Percentiles rank a stretch among this genome's conserved stretches.
Evolutionary conservation across 176 grass and related monocot genomes (phyloP).

Genomic region (Canna indica): DNA sequence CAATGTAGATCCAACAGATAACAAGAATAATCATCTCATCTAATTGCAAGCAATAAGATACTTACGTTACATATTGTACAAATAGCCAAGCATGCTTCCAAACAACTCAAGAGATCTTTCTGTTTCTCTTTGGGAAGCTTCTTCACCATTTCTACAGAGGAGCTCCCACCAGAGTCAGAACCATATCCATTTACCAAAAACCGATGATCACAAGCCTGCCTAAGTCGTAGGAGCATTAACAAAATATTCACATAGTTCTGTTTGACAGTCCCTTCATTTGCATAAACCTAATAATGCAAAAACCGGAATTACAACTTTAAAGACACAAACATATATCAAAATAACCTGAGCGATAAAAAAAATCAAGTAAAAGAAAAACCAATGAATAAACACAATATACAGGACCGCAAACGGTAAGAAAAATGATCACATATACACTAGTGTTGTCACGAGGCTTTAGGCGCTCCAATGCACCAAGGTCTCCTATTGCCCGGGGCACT

Average conservation of each 20-base stretch:
- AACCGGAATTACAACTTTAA: background rate
- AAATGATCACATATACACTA: background rate
- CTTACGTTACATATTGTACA: conserved; percentile 91
- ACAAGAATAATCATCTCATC: background rate
- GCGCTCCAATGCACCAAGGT: too few relatives aligned
- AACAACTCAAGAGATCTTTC: conserved; percentile 57
- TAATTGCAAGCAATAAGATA: background rate
- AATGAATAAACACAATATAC: background rate
- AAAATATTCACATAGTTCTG: conserved; percentile 99
- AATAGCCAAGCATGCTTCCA: conserved; percentile 74
- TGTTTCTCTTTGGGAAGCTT: conserved; percentile 67
- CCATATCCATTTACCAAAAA: conserved; percentile 71
- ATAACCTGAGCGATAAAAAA: background rate
- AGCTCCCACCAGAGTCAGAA: conserved; percentile 50
- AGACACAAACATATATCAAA: background rate
- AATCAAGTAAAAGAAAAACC: background rate
- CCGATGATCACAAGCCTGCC: conserved; percentile 91
- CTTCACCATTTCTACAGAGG: conserved; percentile 58
- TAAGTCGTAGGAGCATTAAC: conserved; percentile 92
- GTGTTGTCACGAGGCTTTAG: too few relatives aligned
- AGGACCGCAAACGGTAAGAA: background rate
- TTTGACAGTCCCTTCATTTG: conserved; percentile 90
- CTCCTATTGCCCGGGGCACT: too few relatives aligned
- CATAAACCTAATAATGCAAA: conserved; percentile 57
- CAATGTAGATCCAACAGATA: background rate